Conservation (phyloP, 2,329 filamentous ascomycete species). For the Colletotrichum shisoi region DNA sequence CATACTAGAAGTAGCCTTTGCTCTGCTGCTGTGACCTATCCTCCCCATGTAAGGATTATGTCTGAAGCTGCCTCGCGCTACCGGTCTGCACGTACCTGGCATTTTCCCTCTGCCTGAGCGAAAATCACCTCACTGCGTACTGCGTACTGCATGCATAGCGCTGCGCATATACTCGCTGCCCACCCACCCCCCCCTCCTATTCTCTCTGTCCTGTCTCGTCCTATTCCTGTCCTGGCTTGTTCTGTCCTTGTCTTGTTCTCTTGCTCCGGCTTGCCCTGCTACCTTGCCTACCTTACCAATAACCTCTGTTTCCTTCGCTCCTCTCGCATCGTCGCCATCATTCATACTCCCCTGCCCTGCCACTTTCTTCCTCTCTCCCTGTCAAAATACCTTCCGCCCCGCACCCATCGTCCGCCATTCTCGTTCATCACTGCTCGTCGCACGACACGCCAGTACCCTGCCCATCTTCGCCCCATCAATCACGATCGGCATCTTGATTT, state of each 20-base stretch:
- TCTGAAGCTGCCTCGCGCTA: constrained; percentile 35
- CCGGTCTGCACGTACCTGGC: constrained; percentile 44
- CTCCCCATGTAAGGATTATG: background rate
- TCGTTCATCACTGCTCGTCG: constrained; percentile 37
- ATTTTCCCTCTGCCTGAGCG: constrained; percentile 39
- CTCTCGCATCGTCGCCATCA: constrained; percentile 39
- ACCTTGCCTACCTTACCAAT: constrained; percentile 24
- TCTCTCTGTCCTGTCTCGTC: constrained; percentile 30
- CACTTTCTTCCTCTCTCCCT: constrained; percentile 37
- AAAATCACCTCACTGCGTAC: constrained; percentile 38
- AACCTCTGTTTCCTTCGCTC: constrained; percentile 28
- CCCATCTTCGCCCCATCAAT: constrained; percentile 29
- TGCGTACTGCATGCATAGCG: constrained; percentile 37
- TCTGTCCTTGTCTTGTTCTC: constrained; percentile 38
- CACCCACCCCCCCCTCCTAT: constrained; percentile 35
- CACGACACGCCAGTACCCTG: constrained; percentile 32
- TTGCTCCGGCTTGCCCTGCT: constrained; percentile 22
- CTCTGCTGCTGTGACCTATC: constrained; percentile 20
- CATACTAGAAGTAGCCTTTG: constrained; percentile 25
- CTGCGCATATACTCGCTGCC: constrained; percentile 36
- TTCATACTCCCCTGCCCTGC: constrained; percentile 39
- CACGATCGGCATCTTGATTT: constrained; percentile 18
- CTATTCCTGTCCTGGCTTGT: constrained; percentile 38
- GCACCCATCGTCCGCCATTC: constrained; percentile 39
- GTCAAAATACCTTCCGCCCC: constrained; percentile 38